These are phyloP conservation scores for Aspergillus caelatus DNA, from an alignment of 2,329 filamentous ascomycete species.

Conservation along the genomic window DNA sequence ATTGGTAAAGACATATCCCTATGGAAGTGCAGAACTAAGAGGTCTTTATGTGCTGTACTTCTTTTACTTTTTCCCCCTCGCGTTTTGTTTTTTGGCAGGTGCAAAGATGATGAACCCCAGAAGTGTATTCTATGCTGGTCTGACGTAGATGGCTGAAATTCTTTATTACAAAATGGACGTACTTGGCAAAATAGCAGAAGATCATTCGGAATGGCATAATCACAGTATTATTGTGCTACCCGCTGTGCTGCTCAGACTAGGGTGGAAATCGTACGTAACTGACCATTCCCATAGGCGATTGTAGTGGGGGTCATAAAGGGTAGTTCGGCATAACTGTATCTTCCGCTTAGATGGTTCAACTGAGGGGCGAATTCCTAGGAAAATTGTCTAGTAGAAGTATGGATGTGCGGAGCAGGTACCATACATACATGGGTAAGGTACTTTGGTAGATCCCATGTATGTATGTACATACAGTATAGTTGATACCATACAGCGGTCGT, in stretches of 20 bases:
- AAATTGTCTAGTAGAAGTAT: slow-evolving; percentile 1
- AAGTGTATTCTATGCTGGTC: background rate
- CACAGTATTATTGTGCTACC: background rate
- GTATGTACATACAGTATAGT: background rate
- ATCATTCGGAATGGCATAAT: slow-evolving; percentile 2
- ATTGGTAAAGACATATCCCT: background rate
- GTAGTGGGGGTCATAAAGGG: slow-evolving; percentile 12
- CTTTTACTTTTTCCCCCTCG: background rate
- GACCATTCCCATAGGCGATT: slow-evolving; percentile 2
- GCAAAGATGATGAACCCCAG: background rate
- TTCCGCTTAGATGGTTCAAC: background rate
- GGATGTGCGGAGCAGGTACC: slow-evolving; percentile 8
- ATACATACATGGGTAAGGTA: background rate
- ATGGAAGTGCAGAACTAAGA: background rate
- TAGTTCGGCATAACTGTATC: slow-evolving; percentile 8
- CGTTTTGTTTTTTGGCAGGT: background rate
- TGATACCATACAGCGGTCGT: background rate
- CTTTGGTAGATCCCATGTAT: slow-evolving; percentile 1
- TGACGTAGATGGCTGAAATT: background rate
- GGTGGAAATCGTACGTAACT: slow-evolving; percentile 1
- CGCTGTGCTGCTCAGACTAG: background rate
- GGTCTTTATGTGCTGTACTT: background rate
- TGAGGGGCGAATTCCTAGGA: slow-evolving; percentile 7
- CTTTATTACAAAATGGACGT: background rate
- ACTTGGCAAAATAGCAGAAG: background rate